These are phyloP conservation scores for Amanita exitialis DNA, from an alignment of 768 basidiomycete species.

Conservation along the genomic window DNA sequence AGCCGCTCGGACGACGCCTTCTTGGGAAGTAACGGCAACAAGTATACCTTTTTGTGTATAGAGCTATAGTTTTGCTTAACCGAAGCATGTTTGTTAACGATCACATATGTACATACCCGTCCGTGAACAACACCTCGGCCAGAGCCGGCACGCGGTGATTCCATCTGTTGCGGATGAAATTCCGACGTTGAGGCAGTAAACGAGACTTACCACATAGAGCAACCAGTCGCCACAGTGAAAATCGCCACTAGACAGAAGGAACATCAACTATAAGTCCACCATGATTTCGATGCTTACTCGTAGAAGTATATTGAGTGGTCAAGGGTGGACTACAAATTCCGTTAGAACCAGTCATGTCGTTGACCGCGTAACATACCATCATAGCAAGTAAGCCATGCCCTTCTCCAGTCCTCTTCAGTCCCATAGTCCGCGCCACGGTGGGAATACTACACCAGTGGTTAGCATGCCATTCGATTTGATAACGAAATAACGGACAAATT, in stretches of 20 bases:
- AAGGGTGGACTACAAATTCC: conserved; percentile 43
- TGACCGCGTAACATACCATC: conserved; percentile 36
- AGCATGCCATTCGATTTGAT: background rate
- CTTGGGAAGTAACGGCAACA: conserved; percentile 72
- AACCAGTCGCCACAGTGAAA: conserved; percentile 79
- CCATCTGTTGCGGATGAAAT: conserved; percentile 27
- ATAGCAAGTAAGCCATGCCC: conserved; percentile 47
- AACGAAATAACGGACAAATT: conserved; percentile 46
- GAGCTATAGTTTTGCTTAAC: conserved; percentile 30
- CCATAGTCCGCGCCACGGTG: conserved; percentile 42
- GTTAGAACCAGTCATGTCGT: background rate
- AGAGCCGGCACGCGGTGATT: conserved; percentile 50
- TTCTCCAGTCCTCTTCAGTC: conserved; percentile 36
- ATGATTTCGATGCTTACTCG: conserved; percentile 30
- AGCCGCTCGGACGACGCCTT: conserved; percentile 64
- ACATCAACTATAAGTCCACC: background rate
- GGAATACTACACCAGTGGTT: conserved; percentile 35
- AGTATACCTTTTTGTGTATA: conserved; percentile 58
- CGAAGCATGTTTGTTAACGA: background rate
- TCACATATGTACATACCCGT: conserved; percentile 33
- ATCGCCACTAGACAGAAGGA: conserved; percentile 36
- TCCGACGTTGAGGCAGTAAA: conserved; percentile 4
- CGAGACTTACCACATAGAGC: conserved; percentile 54
- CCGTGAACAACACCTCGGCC: conserved; percentile 67
- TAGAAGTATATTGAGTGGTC: conserved; percentile 81